Percentiles rank a stretch among this genome's conserved stretches.
These are phyloP conservation scores for Rhododendron kiyosumense DNA, from an alignment of 148 eudicot species.

Conservation along the genomic window DNA sequence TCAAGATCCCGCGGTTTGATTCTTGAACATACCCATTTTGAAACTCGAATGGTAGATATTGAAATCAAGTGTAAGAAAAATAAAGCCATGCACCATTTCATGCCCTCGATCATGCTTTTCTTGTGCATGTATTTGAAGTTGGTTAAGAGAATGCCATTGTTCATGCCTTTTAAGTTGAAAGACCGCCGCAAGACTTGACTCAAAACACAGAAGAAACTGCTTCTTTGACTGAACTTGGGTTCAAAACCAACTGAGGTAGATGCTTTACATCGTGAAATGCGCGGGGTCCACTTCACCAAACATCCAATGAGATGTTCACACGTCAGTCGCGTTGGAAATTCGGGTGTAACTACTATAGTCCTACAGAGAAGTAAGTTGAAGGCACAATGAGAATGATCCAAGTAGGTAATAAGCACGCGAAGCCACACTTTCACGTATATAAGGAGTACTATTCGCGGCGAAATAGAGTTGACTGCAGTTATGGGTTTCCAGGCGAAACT, in stretches of 20 bases:
- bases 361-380: not conserved
- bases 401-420: constrained; percentile 19
- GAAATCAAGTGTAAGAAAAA: not conserved
- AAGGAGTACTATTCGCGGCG: not conserved
- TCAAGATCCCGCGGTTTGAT: not conserved
- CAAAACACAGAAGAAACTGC: not conserved
- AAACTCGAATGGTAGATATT: not conserved
- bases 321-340: not conserved
- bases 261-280: not conserved
- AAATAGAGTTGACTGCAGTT: not conserved
- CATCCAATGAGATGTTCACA: not conserved
- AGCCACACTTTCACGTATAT: not conserved
- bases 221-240: not conserved
- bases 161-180: not conserved
- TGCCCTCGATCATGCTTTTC: not conserved
- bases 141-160: not conserved
- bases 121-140: not conserved
- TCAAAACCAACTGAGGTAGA: not conserved
- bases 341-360: not conserved
- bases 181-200: not conserved
- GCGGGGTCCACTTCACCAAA: not conserved
- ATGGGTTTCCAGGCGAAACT: not conserved
- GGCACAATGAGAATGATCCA: constrained; percentile 15
- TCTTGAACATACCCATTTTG: not conserved
- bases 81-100: not conserved